Base-by-base conservation (phyloP, 2,329 filamentous ascomycete genomes). In the Venturiaceae sp. region DNA sequence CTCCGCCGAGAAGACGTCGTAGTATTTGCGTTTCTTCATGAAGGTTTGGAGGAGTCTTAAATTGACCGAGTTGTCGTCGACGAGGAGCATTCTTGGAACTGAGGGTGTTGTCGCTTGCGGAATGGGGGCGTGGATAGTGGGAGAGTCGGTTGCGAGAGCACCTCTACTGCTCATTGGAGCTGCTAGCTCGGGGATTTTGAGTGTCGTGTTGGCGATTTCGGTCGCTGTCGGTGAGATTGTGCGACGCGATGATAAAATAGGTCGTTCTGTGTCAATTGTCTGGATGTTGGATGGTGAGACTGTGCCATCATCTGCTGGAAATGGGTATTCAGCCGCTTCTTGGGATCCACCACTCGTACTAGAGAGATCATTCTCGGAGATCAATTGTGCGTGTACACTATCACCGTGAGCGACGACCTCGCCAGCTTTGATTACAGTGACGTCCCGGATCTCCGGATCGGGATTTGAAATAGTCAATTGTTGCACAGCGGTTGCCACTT, bases 41-140 rank as follows among this genome's bases (percentile, higher is more conserved):
- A 73, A 72, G 3, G 68, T 71, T 0, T 65, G 65, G 1, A 74
- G 64, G 1, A 74, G 65, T 0, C 67, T 67, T 2, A 73, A 66
- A 55, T 73, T 74, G 63, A 74, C 72, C 0, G 69, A 66, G 37
- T 74, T 74, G 62, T 74, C 71, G 36, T 74, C 71, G 6, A 72
- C 71, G 7, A 69, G 68, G 8, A 74, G 64, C 37, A 71, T 37
- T 9, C 58, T 30, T 3, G 58, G 58, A n/a, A 50, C 36, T 9
- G 36, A 26, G 1, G 52, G 32, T 36, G 19, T 52, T 21, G 11
- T 7, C 11, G 9, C 36, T 9, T n/a, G n/a, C n/a, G n/a, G n/a
- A n/a, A 11, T n/a, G 30, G 34, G 30, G 9, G 14, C 14, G 14
- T 8, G 11, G 21, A 28, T 23, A 52, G 30, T 21, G 21, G 28